phyloP scores from a whole-genome alignment of 352 stramenopile genomes.

The Blastocystis sp. region DNA sequence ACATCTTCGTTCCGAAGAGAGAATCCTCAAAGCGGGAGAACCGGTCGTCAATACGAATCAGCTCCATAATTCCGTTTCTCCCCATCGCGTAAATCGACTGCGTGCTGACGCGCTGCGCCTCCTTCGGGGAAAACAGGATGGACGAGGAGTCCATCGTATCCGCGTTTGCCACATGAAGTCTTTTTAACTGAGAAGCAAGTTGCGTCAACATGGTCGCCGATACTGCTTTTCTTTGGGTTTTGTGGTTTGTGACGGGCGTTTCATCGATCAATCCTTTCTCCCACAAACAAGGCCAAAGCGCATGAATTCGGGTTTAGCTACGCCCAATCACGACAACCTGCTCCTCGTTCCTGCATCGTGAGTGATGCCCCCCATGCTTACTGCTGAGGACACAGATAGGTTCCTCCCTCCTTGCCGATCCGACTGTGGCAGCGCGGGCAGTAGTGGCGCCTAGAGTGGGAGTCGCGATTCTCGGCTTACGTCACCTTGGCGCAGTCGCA shows the following conservation, averaged over 20 bases:
- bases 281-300: not conserved
- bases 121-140: conserved; percentile 59
- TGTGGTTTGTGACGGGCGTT: conserved; percentile 1
- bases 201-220: conserved; percentile 36
- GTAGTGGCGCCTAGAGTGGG: conserved; percentile 19
- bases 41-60: conserved; percentile 55
- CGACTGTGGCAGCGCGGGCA: conserved; percentile 58
- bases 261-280: not conserved
- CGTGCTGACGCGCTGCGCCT: conserved; percentile 21
- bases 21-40: conserved; percentile 57
- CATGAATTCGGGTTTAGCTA: not conserved
- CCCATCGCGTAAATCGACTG: conserved; percentile 63
- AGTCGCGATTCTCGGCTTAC: not conserved
- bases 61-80: conserved; percentile 71
- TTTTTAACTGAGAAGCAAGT: conserved; percentile 61
- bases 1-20: conserved; percentile 68
- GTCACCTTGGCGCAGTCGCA: conserved; percentile 60
- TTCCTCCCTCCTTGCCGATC: conserved; percentile 33
- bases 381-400: conserved; percentile 35
- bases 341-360: not conserved
- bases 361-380: not conserved
- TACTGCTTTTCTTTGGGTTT: not conserved
- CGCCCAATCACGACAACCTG: not conserved
- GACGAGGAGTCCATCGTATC: conserved; percentile 62
- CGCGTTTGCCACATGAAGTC: conserved; percentile 28